Conservation (phyloP, 1,284 basidiomycete genomes). For the Pascua guehoae region DNA sequence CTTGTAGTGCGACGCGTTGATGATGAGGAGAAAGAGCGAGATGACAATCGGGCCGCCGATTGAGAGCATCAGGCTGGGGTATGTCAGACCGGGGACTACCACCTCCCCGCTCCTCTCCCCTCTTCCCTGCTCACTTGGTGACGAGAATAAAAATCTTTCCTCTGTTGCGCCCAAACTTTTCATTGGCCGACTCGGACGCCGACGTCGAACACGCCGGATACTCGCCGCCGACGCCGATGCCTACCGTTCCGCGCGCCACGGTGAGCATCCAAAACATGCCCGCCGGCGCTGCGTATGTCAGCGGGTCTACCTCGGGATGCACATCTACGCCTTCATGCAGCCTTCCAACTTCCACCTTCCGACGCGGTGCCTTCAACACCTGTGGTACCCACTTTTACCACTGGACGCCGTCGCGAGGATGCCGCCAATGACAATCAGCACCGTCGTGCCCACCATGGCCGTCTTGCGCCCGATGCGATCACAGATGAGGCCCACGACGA, state of each 20-base stretch:
- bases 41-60: slow-evolving; percentile 68
- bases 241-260: slow-evolving; percentile 66
- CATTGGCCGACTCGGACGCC: slow-evolving; percentile 69
- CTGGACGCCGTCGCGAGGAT: slow-evolving; percentile 68
- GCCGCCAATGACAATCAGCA: slow-evolving; percentile 67
- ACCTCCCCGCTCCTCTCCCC: background rate
- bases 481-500: slow-evolving; percentile 58
- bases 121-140: slow-evolving; percentile 54
- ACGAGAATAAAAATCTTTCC: slow-evolving; percentile 73
- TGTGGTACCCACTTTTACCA: slow-evolving; percentile 48
- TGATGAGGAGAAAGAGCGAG: slow-evolving; percentile 66
- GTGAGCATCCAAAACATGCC: slow-evolving; percentile 72
- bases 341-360: no score
- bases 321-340: no score
- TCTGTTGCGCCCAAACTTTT: slow-evolving; percentile 60
- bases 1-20: slow-evolving; percentile 42
- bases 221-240: slow-evolving; percentile 64
- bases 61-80: slow-evolving; percentile 32
- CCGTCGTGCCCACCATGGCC: slow-evolving; percentile 66
- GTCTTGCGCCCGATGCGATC: slow-evolving; percentile 69
- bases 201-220: slow-evolving; percentile 68
- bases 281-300: slow-evolving; percentile 13
- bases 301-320: background rate
- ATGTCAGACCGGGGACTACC: background rate
- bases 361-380: background rate